Base-by-base conservation (phyloP, 2,329 filamentous ascomycete genomes). In the Pseudocercospora pini-densiflorae region DNA sequence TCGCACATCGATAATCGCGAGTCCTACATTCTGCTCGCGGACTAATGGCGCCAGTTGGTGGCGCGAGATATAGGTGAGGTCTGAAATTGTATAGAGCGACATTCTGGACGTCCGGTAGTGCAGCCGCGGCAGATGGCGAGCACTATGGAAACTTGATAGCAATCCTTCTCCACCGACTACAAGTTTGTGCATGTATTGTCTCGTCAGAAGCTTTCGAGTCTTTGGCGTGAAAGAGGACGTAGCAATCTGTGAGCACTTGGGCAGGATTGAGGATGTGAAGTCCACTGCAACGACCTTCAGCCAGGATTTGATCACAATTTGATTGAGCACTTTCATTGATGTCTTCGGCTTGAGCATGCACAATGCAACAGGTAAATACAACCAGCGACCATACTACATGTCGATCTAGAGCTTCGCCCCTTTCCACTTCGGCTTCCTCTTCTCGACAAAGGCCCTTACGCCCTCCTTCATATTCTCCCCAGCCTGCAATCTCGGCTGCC, bases 1-100 rank as follows among this genome's bases (percentile, higher is more conserved):
- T 65, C 95, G 89, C 7, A 98, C 95, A 78, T 98, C 95, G 65
- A 98, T 86, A 43, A 98, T 84, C 9, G 92, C 92, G 64, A 93
- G 85, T 40, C 33, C 65, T 65, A 76, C 45, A 63, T 72, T 59
- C 62, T 72, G 73, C 21, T 63, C 59, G 66, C 63, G 73, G 58
- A 94, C 85, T 59, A 88, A 83, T 21, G 87, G 80, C 0, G 91
- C 88, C 61, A 97, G 88, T n/a, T 85, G 81, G 69, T 90, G 84
- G 40, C 89, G 89, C 9, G 87, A 85, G 73, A 97, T 89, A 76
- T 88, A 89, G 72, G 86, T 82, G 36, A 97, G 85, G 54, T 80
- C 85, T 45, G 86, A 83, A 62, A 94, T 84, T 6, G 86, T 87
- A 59, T 87, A 80, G 77, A 64, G 51, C 10, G 62, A 65, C 66